Evolutionary conservation across 2,329 filamentous ascomycete genomes (phyloP).

Genomic region (Curvularia hawaiiensis): DNA sequence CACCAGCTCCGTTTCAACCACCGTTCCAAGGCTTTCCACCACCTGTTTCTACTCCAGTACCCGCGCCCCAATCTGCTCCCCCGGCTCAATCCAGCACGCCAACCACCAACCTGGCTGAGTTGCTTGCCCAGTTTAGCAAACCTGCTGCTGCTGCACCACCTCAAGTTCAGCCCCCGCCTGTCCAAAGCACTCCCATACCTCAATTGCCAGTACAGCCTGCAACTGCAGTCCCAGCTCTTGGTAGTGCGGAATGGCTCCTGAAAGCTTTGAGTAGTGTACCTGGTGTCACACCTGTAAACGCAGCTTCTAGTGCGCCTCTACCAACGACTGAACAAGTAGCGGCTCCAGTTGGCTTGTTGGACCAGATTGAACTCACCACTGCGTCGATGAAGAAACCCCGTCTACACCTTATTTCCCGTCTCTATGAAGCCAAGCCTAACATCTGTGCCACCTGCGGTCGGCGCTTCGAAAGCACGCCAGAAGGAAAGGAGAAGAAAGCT

Average conservation of each 20-base stretch:
- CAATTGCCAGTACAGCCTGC: conserved; percentile 27
- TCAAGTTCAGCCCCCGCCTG: conserved; percentile 21
- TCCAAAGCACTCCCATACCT: conserved; percentile 23
- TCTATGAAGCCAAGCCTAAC: conserved; percentile 83
- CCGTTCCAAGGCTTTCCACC: conserved; percentile 34
- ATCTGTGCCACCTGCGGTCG: conserved; percentile 92
- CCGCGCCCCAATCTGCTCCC: conserved; percentile 23
- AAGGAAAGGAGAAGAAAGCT: conserved; percentile 84
- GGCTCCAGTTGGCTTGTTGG: conserved; percentile 47
- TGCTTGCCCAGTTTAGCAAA: conserved; percentile 42
- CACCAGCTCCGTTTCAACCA: conserved; percentile 34
- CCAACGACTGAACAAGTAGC: conserved; percentile 37
- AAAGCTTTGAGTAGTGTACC: conserved; percentile 38
- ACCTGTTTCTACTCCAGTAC: conserved; percentile 30
- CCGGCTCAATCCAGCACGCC: conserved; percentile 36
- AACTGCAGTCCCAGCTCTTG: conserved; percentile 21
- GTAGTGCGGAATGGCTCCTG: conserved; percentile 40
- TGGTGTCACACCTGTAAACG: conserved; percentile 33
- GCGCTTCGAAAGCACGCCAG: conserved; percentile 77
- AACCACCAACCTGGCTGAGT: conserved; percentile 36
- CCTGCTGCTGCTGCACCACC: conserved; percentile 26
- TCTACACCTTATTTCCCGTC: conserved; percentile 71
- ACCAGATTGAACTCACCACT: conserved; percentile 65
- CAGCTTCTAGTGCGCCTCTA: conserved; percentile 31
- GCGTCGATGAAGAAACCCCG: conserved; percentile 77